phyloP scores from a whole-genome alignment of 2,329 filamentous ascomycete species.

The Diaporthe australafricana region DNA sequence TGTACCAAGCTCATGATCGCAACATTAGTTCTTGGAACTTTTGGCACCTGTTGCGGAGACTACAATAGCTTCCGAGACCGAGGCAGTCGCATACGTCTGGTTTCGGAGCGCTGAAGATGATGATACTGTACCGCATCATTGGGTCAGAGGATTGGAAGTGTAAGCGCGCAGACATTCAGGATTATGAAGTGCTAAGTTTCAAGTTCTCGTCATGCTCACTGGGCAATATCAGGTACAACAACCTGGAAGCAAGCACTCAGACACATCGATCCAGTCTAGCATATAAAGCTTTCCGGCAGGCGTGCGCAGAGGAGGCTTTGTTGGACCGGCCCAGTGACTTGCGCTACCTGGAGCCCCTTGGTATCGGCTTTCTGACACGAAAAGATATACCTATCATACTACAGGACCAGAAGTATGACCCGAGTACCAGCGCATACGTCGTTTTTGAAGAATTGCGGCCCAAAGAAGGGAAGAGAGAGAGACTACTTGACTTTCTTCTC shows the following conservation, averaged over 20 bases:
- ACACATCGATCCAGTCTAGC: not conserved
- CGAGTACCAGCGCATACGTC: not conserved
- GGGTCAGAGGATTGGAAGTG: constrained; percentile 6
- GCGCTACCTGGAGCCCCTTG: constrained; percentile 1
- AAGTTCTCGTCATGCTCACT: no score
- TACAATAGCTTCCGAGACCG: not conserved
- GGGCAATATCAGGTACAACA: no score
- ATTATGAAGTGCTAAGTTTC: no score
- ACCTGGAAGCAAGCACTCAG: not conserved
- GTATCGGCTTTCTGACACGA: not conserved
- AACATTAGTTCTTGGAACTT: no score
- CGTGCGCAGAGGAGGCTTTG: not conserved
- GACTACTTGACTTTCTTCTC: no score
- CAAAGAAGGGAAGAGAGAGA: no score
- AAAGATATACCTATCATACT: no score
- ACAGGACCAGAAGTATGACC: no score
- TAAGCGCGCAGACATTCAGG: no score
- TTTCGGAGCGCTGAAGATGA: not conserved
- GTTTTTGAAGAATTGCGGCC: not conserved
- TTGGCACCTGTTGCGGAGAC: constrained; percentile 1
- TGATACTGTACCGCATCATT: not conserved
- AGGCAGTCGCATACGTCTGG: not conserved
- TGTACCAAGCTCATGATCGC: not conserved
- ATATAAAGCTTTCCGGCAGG: not conserved
- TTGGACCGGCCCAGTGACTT: not conserved